These are phyloP conservation scores for Hemileccinum rubropunctum DNA, from an alignment of 768 basidiomycete genomes.

Conservation along the genomic window DNA sequence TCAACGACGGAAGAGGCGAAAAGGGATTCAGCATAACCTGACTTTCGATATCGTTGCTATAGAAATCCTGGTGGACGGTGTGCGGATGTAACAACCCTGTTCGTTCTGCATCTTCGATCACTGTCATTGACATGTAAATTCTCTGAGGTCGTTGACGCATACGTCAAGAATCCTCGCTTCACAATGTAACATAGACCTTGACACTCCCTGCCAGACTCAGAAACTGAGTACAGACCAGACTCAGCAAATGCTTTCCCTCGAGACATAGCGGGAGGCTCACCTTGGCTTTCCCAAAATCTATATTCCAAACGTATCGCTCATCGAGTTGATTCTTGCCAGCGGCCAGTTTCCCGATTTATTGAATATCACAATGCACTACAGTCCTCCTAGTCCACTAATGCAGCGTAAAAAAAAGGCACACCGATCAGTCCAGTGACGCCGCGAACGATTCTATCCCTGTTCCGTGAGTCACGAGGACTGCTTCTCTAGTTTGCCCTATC, in stretches of 20 bases:
- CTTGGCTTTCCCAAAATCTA: constrained; percentile 97
- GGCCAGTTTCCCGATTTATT: constrained; percentile 81
- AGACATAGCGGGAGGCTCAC: constrained; percentile 37
- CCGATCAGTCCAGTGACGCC: too few relatives aligned
- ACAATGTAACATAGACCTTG: constrained; percentile 94
- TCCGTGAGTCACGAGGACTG: too few relatives aligned
- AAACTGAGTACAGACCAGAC: constrained; percentile 63
- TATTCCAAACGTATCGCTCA: constrained; percentile 90
- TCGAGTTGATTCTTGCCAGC: constrained; percentile 82
- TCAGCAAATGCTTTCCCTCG: neutral
- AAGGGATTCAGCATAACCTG: constrained; percentile 46
- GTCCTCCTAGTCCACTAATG: constrained; percentile 82
- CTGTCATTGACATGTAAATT: too few relatives aligned
- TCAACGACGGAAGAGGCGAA: neutral
- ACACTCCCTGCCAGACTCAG: constrained; percentile 97
- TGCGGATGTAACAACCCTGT: constrained; percentile 78
- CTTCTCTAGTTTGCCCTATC: too few relatives aligned
- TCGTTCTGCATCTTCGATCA: constrained; percentile 89
- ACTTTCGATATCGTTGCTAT: constrained; percentile 91
- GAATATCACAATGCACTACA: constrained; percentile 23
- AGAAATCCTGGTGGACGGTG: constrained; percentile 90
- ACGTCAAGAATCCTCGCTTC: constrained; percentile 51
- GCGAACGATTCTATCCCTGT: too few relatives aligned
- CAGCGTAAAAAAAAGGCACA: too few relatives aligned
- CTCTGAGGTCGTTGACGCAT: constrained; percentile 53